Evolutionary conservation across 352 stramenopile species (phyloP), one percentile per base, ranked within the genome.

Genomic region (Phytophthora hibernalis): DNA sequence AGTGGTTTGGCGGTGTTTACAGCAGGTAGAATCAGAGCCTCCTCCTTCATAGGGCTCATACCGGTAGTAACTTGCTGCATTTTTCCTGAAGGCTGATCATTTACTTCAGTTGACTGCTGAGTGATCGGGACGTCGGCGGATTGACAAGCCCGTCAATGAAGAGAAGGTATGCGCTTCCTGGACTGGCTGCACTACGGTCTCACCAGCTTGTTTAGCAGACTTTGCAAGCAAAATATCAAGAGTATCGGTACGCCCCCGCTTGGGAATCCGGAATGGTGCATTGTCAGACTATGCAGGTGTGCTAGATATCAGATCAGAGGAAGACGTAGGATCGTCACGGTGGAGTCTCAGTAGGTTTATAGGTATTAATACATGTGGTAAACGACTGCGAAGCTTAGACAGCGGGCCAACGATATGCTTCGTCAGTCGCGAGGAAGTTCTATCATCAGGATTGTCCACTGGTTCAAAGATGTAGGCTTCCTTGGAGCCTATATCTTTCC

Each of bases 391-490:
- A 22, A 81, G 26, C 5, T 54, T 35, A 2, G 51, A 40, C 1
- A 81, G 40, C 18, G 58, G 54, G 10, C 38, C 55, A 3, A 66
- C 44, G 26, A 70, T 33, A 12, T 54, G 42, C 35, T 31, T 54
- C 10, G 42, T n/a, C 16, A 20, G 22, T 22, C 13, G 28, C 20
- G 33, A 56, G 16, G 50, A 45, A 16, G 24, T 22, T 18, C 24
- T 18, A 3, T 18, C 20, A 0, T 3, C 24, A 18, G 42, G 7
- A 15, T 22, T 43, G 9, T 33, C 33, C 12, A 57, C 26, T 7
- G 65, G 61, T 16, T 75, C 54, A 40, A 82, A 77, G 0, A 65
- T 47, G 42, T 80, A 82, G 13, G 73, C 57, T 21, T 72, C 60
- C 12, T 44, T 47, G 5, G n/a, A 55, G 16, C 55, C 64, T 37